Evolutionary conservation across 2,329 filamentous ascomycete species (phyloP).

Genomic region (Phaeosphaeriaceae sp.): DNA sequence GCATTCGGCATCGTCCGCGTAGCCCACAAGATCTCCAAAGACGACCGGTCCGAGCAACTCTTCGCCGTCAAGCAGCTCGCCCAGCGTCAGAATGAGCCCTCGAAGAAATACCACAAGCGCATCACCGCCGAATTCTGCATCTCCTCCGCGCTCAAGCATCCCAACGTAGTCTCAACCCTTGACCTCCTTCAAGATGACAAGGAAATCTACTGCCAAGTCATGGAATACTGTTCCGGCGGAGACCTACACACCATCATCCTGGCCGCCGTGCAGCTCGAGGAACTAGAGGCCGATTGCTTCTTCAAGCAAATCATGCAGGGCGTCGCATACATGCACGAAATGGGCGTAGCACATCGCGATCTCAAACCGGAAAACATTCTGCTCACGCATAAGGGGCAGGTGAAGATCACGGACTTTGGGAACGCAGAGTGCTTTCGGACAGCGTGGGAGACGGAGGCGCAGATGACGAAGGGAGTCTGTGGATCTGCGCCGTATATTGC

Average conservation of each 20-base stretch:
- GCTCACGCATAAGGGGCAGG: conserved; percentile 86
- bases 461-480: conserved; percentile 97
- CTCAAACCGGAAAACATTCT: conserved; percentile 96
- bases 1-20: conserved; percentile 98
- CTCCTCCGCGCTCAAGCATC: conserved; percentile 92
- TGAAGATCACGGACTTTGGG: conserved; percentile 98
- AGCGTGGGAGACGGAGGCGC: conserved; percentile 98
- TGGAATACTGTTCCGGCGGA: conserved; percentile 98
- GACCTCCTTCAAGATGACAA: conserved; percentile 95
- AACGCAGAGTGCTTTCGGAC: conserved; percentile 99
- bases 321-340: conserved; percentile 98
- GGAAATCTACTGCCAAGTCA: conserved; percentile 97
- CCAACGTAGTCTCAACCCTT: conserved; percentile 96
- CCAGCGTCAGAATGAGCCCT: conserved; percentile 88
- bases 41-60: conserved; percentile 80
- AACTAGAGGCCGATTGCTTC: conserved; percentile 93
- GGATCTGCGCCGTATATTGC: conserved; percentile 97
- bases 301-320: conserved; percentile 99
- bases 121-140: conserved; percentile 98
- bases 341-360: conserved; percentile 97
- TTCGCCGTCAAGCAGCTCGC: conserved; percentile 99
- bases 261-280: conserved; percentile 88
- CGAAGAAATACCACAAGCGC: conserved; percentile 97
- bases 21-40: conserved; percentile 90
- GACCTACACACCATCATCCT: conserved; percentile 94